Evolutionary conservation across 192 early-diverging fungal genomes (phyloP), one percentile per base, ranked within the genome.

Genomic region (Globomyces pollinis-pini): DNA sequence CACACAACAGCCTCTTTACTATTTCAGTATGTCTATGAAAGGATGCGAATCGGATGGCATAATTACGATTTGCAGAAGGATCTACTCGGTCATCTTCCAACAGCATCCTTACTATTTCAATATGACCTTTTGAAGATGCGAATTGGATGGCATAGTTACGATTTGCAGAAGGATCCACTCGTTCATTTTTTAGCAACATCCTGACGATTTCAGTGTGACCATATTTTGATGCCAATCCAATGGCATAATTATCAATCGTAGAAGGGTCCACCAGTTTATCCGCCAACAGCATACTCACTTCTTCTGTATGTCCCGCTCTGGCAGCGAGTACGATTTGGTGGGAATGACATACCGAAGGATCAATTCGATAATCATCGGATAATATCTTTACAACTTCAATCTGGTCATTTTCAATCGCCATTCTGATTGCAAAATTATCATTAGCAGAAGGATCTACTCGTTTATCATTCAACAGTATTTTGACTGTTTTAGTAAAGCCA

Each of bases 31-130:
- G 55, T 2, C 55, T 38, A 15, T 33, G 21, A 8, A 20, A 2
- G 5, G 28, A 23, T 7, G 55, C 55, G 12, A n/a, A 39, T 30
- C 55, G 3, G 11, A 57, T 31, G 13, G 55, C 55, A 41, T 29
- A 26, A 44, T 39, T 57, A 8, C 39, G 36, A 23, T 33, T 33
- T 9, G 16, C 50, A n/a, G 50, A 51, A 15, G 50, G 50, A 33
- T 51, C 50, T 30, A 51, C 50, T 51, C 50, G 2, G 2, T 28
- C 4, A 39, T 57, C 55, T n/a, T 29, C 9, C 21, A 57, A 32
- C n/a, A 57, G 16, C 26, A 57, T 24, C 8, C 39, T 23, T 6
- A 33, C 50, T 6, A 51, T 16, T 33, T 51, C 24, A 23, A 16
- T 1, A 33, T 51, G 50, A n/a, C 50, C 50, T 1, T 33, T 6